These are phyloP conservation scores for Pythium sukuiense DNA, from an alignment of 352 stramenopile species.

Conservation along the genomic window DNA sequence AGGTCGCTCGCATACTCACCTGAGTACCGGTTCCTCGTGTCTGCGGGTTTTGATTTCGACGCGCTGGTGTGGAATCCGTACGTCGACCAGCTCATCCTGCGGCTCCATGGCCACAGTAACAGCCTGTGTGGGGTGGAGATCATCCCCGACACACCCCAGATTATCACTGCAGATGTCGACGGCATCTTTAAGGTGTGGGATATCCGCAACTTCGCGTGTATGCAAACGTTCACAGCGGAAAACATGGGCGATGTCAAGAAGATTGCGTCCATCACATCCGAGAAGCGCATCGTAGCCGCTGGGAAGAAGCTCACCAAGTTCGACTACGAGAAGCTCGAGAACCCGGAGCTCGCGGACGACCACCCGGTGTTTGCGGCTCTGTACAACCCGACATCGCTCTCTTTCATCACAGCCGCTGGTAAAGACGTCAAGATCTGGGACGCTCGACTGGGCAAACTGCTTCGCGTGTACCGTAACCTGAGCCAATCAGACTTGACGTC, in stretches of 20 bases:
- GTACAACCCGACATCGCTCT: conserved; percentile 89
- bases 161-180: conserved; percentile 84
- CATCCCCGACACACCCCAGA: conserved; percentile 81
- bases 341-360: conserved; percentile 86
- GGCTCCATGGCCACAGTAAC: conserved; percentile 85
- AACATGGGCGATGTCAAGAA: conserved; percentile 68
- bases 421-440: conserved; percentile 90
- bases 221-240: conserved; percentile 87
- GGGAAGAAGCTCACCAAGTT: conserved; percentile 83
- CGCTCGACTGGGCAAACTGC: conserved; percentile 73
- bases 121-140: conserved; percentile 86
- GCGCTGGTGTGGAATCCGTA: conserved; percentile 90
- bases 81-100: conserved; percentile 85
- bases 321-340: conserved; percentile 87
- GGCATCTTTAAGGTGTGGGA: conserved; percentile 90
- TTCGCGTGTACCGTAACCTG: conserved; percentile 75
- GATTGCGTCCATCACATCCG: conserved; percentile 64
- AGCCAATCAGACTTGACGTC: conserved; percentile 74
- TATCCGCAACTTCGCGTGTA: conserved; percentile 88
- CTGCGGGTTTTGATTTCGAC: conserved; percentile 87
- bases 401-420: conserved; percentile 77
- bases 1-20: conserved; percentile 75
- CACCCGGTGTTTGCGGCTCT: conserved; percentile 72
- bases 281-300: conserved; percentile 76
- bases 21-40: conserved; percentile 87